phyloP scores from a whole-genome alignment of 441 rosid species.

The Erodium trifolium region DNA sequence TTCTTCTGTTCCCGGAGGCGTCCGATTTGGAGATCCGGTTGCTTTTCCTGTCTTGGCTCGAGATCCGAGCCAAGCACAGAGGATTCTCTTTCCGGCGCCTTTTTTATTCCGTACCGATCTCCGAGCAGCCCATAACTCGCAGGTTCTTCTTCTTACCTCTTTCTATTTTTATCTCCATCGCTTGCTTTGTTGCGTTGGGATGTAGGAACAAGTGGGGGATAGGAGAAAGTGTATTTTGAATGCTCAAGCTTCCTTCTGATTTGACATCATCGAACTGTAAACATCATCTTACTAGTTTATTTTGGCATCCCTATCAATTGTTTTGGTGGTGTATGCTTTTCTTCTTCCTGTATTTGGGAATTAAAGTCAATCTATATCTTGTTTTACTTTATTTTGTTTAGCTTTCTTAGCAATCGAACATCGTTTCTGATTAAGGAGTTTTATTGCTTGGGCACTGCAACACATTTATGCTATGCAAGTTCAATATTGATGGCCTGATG shows the following conservation, averaged over 20 bases:
- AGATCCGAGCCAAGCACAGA: constrained; percentile 86
- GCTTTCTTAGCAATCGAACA: background rate
- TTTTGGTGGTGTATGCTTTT: background rate
- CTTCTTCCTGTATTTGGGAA: background rate
- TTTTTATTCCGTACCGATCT: constrained; percentile 14
- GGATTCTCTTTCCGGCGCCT: constrained; percentile 27
- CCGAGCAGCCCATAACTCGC: background rate
- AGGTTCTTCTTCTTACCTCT: constrained; percentile 5
- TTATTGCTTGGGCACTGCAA: background rate
- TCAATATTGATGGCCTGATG: background rate
- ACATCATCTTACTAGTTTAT: background rate
- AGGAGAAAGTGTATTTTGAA: constrained; percentile 4
- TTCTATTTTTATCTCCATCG: background rate
- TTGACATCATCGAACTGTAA: constrained; percentile 1
- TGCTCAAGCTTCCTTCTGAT: background rate
- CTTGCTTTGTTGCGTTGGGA: constrained; percentile 11
- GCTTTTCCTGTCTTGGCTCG: constrained; percentile 60
- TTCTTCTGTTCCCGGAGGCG: constrained; percentile 10
- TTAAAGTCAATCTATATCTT: background rate
- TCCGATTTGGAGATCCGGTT: constrained; percentile 30
- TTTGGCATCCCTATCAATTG: background rate
- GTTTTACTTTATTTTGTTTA: background rate
- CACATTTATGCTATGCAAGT: background rate
- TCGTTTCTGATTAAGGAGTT: background rate
- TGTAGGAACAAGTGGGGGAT: constrained; percentile 16